Percentiles rank a stretch among this genome's conserved stretches.
Evolutionary conservation across 768 basidiomycete species (phyloP).

Genomic region (Baorangia bicolor): DNA sequence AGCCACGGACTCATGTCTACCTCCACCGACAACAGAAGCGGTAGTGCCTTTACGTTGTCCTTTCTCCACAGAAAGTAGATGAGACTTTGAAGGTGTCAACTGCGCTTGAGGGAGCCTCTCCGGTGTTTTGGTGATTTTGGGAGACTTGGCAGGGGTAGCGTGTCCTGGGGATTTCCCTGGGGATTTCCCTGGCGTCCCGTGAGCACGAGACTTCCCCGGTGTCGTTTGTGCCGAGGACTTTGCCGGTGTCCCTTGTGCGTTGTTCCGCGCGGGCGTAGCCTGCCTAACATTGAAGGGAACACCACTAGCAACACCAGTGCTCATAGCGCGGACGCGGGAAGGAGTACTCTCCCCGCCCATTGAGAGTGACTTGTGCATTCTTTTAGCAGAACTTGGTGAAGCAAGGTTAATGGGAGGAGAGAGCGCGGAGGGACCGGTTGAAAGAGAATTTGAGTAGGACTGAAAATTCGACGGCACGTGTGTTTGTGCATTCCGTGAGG

Average conservation of each 20-base stretch:
- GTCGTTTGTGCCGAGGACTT: conserved; percentile 19
- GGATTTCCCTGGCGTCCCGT: conserved; percentile 22
- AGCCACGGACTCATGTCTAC: conserved; percentile 15
- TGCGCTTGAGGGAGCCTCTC: conserved; percentile 20
- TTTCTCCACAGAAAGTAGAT: conserved; percentile 17
- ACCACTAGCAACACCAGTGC: conserved; percentile 8
- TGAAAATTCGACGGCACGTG: conserved; percentile 23
- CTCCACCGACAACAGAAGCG: conserved; percentile 17
- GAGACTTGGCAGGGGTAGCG: conserved; percentile 24
- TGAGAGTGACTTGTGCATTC: conserved; percentile 28
- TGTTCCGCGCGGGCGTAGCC: conserved; percentile 13
- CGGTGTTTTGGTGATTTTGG: conserved; percentile 21
- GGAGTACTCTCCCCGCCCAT: conserved; percentile 13
- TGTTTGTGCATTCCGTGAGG: conserved; percentile 23
- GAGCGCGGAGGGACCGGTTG: conserved; percentile 17
- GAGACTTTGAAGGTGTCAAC: conserved; percentile 20
- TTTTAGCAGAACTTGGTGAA: conserved; percentile 40
- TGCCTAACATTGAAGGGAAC: conserved; percentile 12
- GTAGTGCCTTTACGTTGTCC: conserved; percentile 20
- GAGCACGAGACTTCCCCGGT: conserved; percentile 17
- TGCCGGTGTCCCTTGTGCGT: conserved; percentile 13
- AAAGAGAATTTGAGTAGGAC: conserved; percentile 27
- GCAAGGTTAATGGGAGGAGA: conserved; percentile 41
- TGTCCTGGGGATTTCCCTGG: conserved; percentile 22
- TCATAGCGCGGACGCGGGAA: conserved; percentile 19